Conservation (phyloP, 2,329 filamentous ascomycete species). For the Mycosphaerella arachidis region DNA sequence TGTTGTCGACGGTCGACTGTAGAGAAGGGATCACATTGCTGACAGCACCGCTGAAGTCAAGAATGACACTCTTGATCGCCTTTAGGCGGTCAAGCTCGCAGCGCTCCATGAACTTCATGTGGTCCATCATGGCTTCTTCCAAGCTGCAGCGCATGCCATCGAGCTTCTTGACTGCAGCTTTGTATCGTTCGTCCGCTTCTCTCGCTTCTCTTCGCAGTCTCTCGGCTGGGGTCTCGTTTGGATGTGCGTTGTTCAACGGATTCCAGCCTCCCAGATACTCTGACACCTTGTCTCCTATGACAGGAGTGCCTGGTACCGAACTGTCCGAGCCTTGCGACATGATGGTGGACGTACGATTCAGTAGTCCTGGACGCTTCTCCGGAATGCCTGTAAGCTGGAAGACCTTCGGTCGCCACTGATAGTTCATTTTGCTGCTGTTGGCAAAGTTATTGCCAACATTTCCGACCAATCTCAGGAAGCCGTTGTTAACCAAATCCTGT, state of each 20-base stretch:
- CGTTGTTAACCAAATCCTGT: slow-evolving; percentile 81
- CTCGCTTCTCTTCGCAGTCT: slow-evolving; percentile 81
- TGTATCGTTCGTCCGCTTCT: slow-evolving; percentile 92
- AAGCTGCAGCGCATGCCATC: slow-evolving; percentile 88
- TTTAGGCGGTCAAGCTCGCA: slow-evolving; percentile 94
- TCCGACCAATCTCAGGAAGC: slow-evolving; percentile 84
- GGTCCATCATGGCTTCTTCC: slow-evolving; percentile 90
- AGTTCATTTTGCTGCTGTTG: slow-evolving; percentile 95
- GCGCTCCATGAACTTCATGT: slow-evolving; percentile 92
- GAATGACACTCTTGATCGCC: slow-evolving; percentile 94
- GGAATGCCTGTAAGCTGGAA: slow-evolving; percentile 84
- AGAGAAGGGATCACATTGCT: slow-evolving; percentile 96
- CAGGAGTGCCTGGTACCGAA: slow-evolving; percentile 62
- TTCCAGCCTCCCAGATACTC: slow-evolving; percentile 94
- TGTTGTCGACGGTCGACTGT: slow-evolving; percentile 93
- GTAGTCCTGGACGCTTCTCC: slow-evolving; percentile 68
- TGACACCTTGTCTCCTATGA: slow-evolving; percentile 65
- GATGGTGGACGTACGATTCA: slow-evolving; percentile 70
- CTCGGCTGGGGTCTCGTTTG: slow-evolving; percentile 89
- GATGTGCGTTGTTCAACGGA: slow-evolving; percentile 78
- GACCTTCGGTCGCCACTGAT: slow-evolving; percentile 91
- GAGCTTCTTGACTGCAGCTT: slow-evolving; percentile 75
- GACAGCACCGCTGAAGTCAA: slow-evolving; percentile 95
- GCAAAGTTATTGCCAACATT: slow-evolving; percentile 94
- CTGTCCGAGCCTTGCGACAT: slow-evolving; percentile 44